phyloP scores from a whole-genome alignment of 768 basidiomycete genomes.

The Russula griseocarnosa region DNA sequence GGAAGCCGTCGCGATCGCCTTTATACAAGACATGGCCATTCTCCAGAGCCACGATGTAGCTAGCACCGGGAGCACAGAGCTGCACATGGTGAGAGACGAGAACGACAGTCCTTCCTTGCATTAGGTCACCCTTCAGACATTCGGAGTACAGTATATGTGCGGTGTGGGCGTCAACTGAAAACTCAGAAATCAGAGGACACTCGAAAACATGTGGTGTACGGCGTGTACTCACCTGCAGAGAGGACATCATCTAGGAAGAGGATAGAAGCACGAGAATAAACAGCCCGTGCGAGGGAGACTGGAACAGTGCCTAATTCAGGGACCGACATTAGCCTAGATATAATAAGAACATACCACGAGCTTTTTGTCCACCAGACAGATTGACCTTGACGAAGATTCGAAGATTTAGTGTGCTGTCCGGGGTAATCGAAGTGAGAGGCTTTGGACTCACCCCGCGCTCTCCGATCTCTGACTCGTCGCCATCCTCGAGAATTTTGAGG shows the following conservation, averaged over 20 bases:
- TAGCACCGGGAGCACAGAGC: constrained; percentile 74
- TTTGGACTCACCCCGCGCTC: constrained; percentile 62
- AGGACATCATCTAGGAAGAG: constrained; percentile 83
- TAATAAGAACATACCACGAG: constrained; percentile 41
- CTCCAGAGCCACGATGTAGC: constrained; percentile 79
- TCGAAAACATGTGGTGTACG: background rate
- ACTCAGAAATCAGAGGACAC: constrained; percentile 3
- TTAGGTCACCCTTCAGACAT: constrained; percentile 74
- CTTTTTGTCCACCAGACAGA: constrained; percentile 53
- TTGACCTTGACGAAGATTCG: constrained; percentile 37
- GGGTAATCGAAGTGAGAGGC: background rate
- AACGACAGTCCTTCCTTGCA: constrained; percentile 75
- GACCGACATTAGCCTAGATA: background rate
- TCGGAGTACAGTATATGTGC: constrained; percentile 77
- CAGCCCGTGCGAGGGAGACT: constrained; percentile 78
- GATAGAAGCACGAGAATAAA: constrained; percentile 82
- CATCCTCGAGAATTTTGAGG: constrained; percentile 79
- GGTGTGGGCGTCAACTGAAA: constrained; percentile 75
- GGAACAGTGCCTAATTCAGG: constrained; percentile 4
- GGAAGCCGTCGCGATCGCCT: constrained; percentile 63
- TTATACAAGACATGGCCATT: constrained; percentile 75
- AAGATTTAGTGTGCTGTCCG: background rate
- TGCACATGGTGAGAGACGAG: constrained; percentile 95
- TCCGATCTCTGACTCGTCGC: constrained; percentile 83
- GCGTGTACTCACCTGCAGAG: constrained; percentile 39